Base-by-base conservation (phyloP, 148 eudicot species). In the Chenopodium quinoa region DNA sequence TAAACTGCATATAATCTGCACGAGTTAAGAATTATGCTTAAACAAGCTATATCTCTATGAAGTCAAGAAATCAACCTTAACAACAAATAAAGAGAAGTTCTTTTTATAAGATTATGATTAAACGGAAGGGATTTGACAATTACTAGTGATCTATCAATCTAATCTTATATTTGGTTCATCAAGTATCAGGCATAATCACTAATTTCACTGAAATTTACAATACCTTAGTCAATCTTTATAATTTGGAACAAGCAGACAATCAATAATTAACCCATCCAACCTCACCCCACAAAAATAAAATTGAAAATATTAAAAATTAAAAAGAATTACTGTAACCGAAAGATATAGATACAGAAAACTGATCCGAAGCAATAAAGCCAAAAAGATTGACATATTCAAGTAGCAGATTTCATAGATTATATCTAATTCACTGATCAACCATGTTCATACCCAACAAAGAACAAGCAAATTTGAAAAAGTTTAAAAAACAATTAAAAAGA, bases 391-490 rank as follows among this genome's bases (percentile, higher is more conserved):
- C 9, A 1, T 25, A 40, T 37, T 40, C 14, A 71, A 9, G 9
- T 19, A 71, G 50, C 75, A 71, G 50, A 71, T 71, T 17, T 40
- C 13, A 71, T 6, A 7, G 16, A 27, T 47, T n/a, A 34, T 23
- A 23, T 40, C 3, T 22, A 22, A 56, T 71, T 56, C 20, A 20
- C 8, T 79, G 60, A 80, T 40, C 76, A 80, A 12, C 50, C 76
- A 72, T 72, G 60, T 70, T 9, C 0, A 69, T 37, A 52, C 82
- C 76, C 76, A 29, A 70, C 10, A 31, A 56, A 52, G 27, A 71
- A 32, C 3, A 52, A 71, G 1, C 32, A 71, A 27, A 44, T 27
- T 44, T 2, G 10, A 64, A 14, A 12, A 16, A 44, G 7, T 5
- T 50, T 14, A 75, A 75, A 31, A 19, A 54, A 75, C 12, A 3